A percentile compares a stretch with the other conserved stretches of the same genome.
Evolutionary conservation across 805 yeast species (phyloP).

Genomic region (Wickerhamiella galacta): DNA sequence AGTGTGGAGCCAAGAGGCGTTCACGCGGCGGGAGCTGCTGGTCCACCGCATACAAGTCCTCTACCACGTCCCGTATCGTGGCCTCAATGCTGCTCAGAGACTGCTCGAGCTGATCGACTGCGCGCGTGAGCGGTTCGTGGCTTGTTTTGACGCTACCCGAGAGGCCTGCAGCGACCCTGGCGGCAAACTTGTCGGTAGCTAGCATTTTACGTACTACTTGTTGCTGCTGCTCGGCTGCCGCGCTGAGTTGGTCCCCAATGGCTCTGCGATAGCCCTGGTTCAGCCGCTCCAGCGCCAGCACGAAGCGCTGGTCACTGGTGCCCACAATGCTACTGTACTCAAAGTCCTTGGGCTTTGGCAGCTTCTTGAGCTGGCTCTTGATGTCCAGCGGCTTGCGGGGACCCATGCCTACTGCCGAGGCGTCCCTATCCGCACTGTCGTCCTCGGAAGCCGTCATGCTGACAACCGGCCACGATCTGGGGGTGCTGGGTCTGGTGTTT

Average conservation of each 20-base stretch:
- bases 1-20: conserved; percentile 22
- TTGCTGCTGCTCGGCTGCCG: conserved; percentile 1
- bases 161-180: neutral
- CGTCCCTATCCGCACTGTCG: too few relatives aligned
- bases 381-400: too few relatives aligned
- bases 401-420: too few relatives aligned
- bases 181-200: neutral
- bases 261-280: neutral
- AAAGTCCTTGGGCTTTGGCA: conserved; percentile 1
- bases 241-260: neutral
- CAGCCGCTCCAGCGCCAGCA: neutral
- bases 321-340: conserved; percentile 1
- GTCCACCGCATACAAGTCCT: conserved; percentile 20
- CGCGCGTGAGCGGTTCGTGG: neutral
- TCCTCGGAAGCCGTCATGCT: too few relatives aligned
- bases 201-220: neutral
- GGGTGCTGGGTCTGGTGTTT: conserved; percentile 28
- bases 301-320: neutral
- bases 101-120: neutral
- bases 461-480: too few relatives aligned
- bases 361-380: too few relatives aligned
- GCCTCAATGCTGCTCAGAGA: conserved; percentile 6
- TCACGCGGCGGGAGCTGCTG: conserved; percentile 23
- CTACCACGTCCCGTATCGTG: conserved; percentile 7
- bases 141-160: neutral